phyloP scores from a whole-genome alignment of 768 basidiomycete species.

The Leucogyrophana mollusca region DNA sequence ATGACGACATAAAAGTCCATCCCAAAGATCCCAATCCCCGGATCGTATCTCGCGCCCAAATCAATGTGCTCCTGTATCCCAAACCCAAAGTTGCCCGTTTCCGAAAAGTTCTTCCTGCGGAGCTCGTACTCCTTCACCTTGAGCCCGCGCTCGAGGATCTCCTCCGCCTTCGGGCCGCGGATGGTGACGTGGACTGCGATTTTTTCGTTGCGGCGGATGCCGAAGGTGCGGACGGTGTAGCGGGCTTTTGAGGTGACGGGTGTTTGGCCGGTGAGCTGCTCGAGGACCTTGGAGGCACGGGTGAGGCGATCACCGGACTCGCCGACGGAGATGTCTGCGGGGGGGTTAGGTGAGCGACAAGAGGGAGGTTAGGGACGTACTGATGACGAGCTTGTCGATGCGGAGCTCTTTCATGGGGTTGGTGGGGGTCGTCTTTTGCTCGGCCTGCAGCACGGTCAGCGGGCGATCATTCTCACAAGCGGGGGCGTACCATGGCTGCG shows the following conservation, averaged over 20 bases:
- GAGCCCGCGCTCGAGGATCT: constrained; percentile 97
- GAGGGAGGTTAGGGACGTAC: constrained; percentile 48
- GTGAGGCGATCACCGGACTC: constrained; percentile 99
- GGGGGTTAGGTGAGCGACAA: constrained; percentile 2
- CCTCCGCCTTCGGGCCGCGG: constrained; percentile 98
- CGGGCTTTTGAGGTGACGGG: constrained; percentile 99
- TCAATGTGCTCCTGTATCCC: constrained; percentile 99
- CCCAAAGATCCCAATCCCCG: constrained; percentile 97
- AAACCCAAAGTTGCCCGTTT: constrained; percentile 99
- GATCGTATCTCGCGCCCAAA: constrained; percentile 97
- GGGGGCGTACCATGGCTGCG: constrained; percentile 25
- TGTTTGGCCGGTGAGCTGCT: constrained; percentile 98
- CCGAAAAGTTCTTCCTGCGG: constrained; percentile 95
- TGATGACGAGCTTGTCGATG: constrained; percentile 99
- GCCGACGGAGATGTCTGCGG: constrained; percentile 96
- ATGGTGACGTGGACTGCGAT: constrained; percentile 99
- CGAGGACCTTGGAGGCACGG: constrained; percentile 97
- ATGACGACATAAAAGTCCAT: constrained; percentile 99
- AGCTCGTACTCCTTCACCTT: constrained; percentile 99
- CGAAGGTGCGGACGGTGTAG: constrained; percentile 98
- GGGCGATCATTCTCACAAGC: not conserved
- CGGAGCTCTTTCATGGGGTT: constrained; percentile 96
- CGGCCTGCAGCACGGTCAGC: constrained; percentile 52
- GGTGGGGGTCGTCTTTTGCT: constrained; percentile 82
- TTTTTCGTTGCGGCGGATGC: constrained; percentile 99